phyloP scores from a whole-genome alignment of 345 rosid genomes.

The Abelmoschus esculentus region DNA sequence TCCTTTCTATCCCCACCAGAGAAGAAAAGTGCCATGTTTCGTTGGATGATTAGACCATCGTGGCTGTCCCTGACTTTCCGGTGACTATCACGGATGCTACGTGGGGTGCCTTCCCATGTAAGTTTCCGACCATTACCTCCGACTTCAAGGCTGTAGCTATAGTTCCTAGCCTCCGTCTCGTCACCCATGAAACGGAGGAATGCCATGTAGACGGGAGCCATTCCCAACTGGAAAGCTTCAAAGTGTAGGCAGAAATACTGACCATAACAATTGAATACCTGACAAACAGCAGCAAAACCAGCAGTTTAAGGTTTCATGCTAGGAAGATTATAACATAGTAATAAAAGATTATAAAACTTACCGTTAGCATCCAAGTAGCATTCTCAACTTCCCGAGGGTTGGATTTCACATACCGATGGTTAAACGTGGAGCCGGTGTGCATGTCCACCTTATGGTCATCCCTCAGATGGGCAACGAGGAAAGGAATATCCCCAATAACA shows the following conservation, averaged over 20 bases:
- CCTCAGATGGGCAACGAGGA: constrained; percentile 62
- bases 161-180: constrained; percentile 62
- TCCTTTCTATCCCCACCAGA: constrained; percentile 90
- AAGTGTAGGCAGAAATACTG: constrained; percentile 56
- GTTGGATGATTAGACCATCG: constrained; percentile 84
- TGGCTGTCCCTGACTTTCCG: constrained; percentile 93
- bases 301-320: not conserved
- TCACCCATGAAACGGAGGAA: constrained; percentile 98
- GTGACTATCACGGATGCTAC: constrained; percentile 87
- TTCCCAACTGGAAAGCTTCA: constrained; percentile 88
- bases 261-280: constrained; percentile 96
- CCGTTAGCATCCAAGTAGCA: constrained; percentile 70
- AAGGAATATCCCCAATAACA: constrained; percentile 58
- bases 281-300: not conserved
- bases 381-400: constrained; percentile 82
- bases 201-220: constrained; percentile 89
- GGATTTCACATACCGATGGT: constrained; percentile 75
- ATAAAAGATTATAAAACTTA: constrained; percentile 10
- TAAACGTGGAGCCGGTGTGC: constrained; percentile 70
- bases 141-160: constrained; percentile 50
- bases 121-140: constrained; percentile 89
- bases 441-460: constrained; percentile 84
- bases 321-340: not conserved
- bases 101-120: constrained; percentile 90
- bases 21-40: constrained; percentile 32